Conservation (phyloP, 192 early-diverging fungal genomes). For the Gryganskiella cystojenkinii region DNA sequence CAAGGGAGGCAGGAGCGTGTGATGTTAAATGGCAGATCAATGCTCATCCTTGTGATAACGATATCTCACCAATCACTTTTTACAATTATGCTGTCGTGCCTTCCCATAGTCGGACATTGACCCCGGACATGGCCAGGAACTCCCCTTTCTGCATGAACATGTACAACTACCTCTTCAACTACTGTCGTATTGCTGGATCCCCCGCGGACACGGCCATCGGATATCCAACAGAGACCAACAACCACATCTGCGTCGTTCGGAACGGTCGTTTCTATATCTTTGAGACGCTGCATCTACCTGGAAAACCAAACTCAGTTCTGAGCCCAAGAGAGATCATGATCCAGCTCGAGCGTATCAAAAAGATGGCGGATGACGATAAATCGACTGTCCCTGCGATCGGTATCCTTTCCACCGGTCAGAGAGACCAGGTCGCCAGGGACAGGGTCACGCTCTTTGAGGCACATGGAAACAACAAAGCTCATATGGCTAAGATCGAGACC, state of each 20-base stretch:
- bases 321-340: conserved; percentile 57
- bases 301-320: conserved; percentile 51
- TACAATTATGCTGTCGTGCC: no score
- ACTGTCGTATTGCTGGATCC: conserved; percentile 77
- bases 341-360: conserved; percentile 76
- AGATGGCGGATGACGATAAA: conserved; percentile 62
- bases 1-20: neutral
- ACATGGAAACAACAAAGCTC: conserved; percentile 67
- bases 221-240: conserved; percentile 69
- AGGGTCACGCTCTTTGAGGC: conserved; percentile 69
- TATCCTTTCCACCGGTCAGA: conserved; percentile 63
- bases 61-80: conserved; percentile 48
- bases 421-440: conserved; percentile 64
- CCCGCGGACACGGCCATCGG: conserved; percentile 73
- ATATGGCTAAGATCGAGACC: conserved; percentile 76
- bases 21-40: neutral
- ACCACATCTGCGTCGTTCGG: conserved; percentile 78
- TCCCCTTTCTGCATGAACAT: conserved; percentile 83
- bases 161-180: conserved; percentile 88
- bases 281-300: conserved; percentile 59
- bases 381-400: conserved; percentile 63
- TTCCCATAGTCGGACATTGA: conserved; percentile 68
- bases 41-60: no score
- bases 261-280: conserved; percentile 83
- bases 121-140: conserved; percentile 76